A percentile compares a stretch with the other conserved stretches of the same genome.
Evolutionary conservation across 352 stramenopile species (phyloP).

Genomic region (Globisporangium abappressorium): DNA sequence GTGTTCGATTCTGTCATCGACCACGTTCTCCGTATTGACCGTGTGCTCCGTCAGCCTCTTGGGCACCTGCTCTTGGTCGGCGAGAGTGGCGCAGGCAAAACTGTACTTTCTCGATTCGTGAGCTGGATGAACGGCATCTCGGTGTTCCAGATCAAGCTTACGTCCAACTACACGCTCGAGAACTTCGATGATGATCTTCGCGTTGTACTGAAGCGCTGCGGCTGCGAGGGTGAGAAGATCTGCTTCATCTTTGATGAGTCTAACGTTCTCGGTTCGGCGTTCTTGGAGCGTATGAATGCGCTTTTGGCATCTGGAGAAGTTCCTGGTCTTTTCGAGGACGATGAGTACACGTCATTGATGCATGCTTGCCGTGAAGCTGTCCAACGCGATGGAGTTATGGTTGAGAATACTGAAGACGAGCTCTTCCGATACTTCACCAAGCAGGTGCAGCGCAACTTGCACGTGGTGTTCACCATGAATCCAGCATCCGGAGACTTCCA

Average conservation of each 20-base stretch:
- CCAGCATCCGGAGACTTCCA: constrained; percentile 96
- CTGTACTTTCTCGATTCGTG: constrained; percentile 98
- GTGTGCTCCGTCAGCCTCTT: constrained; percentile 97
- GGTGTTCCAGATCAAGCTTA: constrained; percentile 99
- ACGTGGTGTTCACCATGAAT: constrained; percentile 99
- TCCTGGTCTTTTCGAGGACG: constrained; percentile 99
- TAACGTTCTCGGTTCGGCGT: constrained; percentile 97
- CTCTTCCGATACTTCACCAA: constrained; percentile 97
- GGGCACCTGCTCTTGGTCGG: constrained; percentile 98
- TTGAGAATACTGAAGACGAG: constrained; percentile 94
- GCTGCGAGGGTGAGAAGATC: constrained; percentile 98
- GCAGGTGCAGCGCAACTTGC: constrained; percentile 98
- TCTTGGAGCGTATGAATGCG: constrained; percentile 99
- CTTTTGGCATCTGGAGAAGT: constrained; percentile 99
- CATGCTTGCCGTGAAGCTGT: constrained; percentile 93
- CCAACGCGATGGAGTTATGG: constrained; percentile 86
- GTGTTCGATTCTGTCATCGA: constrained; percentile 99
- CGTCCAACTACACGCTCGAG: constrained; percentile 97
- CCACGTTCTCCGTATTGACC: constrained; percentile 98
- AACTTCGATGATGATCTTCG: constrained; percentile 99
- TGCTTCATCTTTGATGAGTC: constrained; percentile 99
- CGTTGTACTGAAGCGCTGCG: constrained; percentile 95
- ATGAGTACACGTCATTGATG: constrained; percentile 98
- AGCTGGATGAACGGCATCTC: constrained; percentile 99
- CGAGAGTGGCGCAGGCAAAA: constrained; percentile 99